Percentiles rank a stretch among this genome's conserved stretches.
These are phyloP conservation scores for Vitis hybrid DNA, from an alignment of 177 flowering plant species.

Conservation along the genomic window DNA sequence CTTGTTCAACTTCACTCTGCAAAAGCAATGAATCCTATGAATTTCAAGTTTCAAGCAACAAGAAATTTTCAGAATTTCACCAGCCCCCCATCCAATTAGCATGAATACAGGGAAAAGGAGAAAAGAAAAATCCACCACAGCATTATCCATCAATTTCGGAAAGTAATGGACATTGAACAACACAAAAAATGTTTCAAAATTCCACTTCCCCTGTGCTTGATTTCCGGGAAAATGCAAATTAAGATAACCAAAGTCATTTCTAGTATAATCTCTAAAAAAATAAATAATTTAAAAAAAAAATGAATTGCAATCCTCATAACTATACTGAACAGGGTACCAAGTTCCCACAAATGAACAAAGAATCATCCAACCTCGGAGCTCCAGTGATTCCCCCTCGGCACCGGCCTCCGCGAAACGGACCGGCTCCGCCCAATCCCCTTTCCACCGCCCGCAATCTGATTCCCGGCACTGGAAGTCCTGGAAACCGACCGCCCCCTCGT, in stretches of 20 bases:
- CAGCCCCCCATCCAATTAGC: neutral
- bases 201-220: too few species aligned
- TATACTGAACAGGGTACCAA: too few species aligned
- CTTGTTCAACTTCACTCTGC: conserved; percentile 46
- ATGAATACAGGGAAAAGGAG: too few species aligned
- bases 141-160: too few species aligned
- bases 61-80: neutral
- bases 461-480: conserved; percentile 24
- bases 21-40: neutral
- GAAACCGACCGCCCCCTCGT: conserved; percentile 58
- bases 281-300: too few species aligned
- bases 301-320: too few species aligned
- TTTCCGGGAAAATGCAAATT: too few species aligned
- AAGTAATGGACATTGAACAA: too few species aligned
- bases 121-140: too few species aligned
- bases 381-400: conserved; percentile 29
- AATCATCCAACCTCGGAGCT: conserved; percentile 45
- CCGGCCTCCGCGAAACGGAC: conserved; percentile 40
- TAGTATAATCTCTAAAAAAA: too few species aligned
- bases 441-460: conserved; percentile 10
- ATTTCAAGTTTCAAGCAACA: neutral
- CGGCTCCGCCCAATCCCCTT: conserved; percentile 49
- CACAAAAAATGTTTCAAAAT: too few species aligned
- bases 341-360: neutral
- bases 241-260: too few species aligned